phyloP scores from a whole-genome alignment of 176 grass and related monocot genomes.

The Eragrostis curvula region DNA sequence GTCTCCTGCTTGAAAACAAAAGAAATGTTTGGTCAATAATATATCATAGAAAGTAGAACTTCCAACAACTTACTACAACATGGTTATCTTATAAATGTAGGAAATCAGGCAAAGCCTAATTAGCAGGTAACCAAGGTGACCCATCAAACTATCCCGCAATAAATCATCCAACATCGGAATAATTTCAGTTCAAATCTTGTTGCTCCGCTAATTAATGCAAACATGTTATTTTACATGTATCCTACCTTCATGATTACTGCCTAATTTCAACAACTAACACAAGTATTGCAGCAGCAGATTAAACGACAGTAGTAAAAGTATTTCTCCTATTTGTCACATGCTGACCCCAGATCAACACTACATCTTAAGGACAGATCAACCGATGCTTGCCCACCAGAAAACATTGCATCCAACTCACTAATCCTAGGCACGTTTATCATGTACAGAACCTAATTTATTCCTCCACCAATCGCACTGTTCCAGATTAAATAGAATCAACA shows the following conservation, averaged over 20 bases:
- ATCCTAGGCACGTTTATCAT: neutral
- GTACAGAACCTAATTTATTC: neutral
- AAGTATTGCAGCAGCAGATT: neutral
- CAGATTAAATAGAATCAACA: neutral
- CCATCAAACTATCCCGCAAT: neutral
- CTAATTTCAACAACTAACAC: neutral
- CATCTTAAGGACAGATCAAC: neutral
- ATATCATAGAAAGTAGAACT: slow-evolving; percentile 15
- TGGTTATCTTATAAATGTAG: no score
- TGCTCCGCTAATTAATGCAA: neutral
- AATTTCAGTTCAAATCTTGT: neutral
- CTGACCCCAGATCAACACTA: neutral
- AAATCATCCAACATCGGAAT: neutral
- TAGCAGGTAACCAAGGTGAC: neutral
- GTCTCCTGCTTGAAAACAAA: slow-evolving; percentile 45
- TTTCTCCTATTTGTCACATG: neutral
- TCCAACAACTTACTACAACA: neutral
- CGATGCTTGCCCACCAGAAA: neutral
- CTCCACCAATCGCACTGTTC: neutral
- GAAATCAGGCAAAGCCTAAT: neutral
- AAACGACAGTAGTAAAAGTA: neutral
- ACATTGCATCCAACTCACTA: neutral
- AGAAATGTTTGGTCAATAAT: neutral
- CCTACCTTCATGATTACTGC: neutral
- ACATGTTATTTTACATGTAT: neutral